phyloP scores from a whole-genome alignment of 164 flowering plant species.

The Stephania cephalantha region DNA sequence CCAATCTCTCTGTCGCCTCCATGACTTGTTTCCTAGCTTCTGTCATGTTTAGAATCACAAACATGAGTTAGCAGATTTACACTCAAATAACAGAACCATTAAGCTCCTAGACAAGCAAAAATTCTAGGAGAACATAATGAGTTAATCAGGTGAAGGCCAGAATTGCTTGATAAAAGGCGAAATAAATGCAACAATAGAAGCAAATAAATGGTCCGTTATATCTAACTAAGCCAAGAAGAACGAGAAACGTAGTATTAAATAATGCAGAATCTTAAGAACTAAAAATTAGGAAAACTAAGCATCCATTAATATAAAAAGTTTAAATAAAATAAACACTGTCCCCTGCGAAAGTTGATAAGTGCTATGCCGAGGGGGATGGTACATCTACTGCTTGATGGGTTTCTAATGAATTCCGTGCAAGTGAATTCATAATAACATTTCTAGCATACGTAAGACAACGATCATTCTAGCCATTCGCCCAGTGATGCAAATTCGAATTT shows the following conservation, averaged over 20 bases:
- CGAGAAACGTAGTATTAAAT: not conserved
- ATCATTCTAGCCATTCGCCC: not conserved
- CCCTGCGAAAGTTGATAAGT: not conserved
- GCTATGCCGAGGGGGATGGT: not conserved
- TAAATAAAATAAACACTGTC: not conserved
- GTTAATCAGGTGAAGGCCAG: not conserved
- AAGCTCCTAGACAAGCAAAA: not conserved
- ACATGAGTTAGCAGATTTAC: not conserved
- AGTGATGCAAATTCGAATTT: not conserved
- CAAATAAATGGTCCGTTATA: not conserved
- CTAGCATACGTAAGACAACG: not conserved
- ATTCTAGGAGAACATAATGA: not conserved
- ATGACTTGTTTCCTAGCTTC: slow-evolving; percentile 90
- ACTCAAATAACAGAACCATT: not conserved
- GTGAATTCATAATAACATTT: not conserved
- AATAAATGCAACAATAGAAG: not conserved
- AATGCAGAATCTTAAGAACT: not conserved
- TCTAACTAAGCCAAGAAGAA: not conserved
- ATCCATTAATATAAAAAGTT: not conserved
- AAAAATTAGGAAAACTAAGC: too few species aligned
- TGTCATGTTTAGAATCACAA: slow-evolving; percentile 26
- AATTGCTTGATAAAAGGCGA: not conserved
- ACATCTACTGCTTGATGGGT: not conserved
- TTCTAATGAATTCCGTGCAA: not conserved
- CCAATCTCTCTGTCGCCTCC: slow-evolving; percentile 88